Percentiles rank a stretch among this genome's conserved stretches.
phyloP scores from a whole-genome alignment of 176 grass and related monocot genomes.

The Oryza nivara region DNA sequence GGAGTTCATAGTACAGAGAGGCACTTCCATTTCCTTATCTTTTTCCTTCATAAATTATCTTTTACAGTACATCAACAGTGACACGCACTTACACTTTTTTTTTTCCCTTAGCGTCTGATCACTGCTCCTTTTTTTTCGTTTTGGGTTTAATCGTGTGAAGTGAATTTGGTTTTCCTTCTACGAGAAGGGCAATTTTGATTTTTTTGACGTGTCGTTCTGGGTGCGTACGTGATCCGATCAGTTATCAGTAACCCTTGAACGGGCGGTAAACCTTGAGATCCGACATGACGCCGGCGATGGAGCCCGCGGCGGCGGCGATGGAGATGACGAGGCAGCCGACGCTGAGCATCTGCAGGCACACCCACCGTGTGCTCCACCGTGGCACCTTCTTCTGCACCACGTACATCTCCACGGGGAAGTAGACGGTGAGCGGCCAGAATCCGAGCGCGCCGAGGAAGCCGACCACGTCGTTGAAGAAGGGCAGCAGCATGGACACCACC shows the following conservation, averaged over 20 bases:
- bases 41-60: slow-evolving; percentile 13
- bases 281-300: slow-evolving; percentile 66
- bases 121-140: not conserved
- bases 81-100: not conserved
- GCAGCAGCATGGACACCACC: slow-evolving; percentile 83
- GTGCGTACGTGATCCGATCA: not conserved
- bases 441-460: slow-evolving; percentile 68
- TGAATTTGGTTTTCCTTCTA: not conserved
- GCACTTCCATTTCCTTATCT: not conserved
- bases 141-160: not conserved
- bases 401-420: slow-evolving; percentile 91
- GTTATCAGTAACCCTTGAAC: slow-evolving; percentile 46
- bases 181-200: not conserved
- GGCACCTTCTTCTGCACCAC: slow-evolving; percentile 77
- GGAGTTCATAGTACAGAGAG: not conserved
- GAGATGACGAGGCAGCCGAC: slow-evolving; percentile 67
- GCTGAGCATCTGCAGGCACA: slow-evolving; percentile 83
- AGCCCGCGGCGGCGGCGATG: slow-evolving; percentile 62
- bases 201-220: not conserved
- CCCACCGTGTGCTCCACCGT: slow-evolving; percentile 67
- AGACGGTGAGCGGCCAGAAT: slow-evolving; percentile 81
- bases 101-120: not conserved
- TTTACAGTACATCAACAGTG: not conserved
- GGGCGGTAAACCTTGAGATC: slow-evolving; percentile 82
- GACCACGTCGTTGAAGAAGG: slow-evolving; percentile 85